phyloP scores from a whole-genome alignment of 2,329 filamentous ascomycete species.

The Sporothrix curviconia region DNA sequence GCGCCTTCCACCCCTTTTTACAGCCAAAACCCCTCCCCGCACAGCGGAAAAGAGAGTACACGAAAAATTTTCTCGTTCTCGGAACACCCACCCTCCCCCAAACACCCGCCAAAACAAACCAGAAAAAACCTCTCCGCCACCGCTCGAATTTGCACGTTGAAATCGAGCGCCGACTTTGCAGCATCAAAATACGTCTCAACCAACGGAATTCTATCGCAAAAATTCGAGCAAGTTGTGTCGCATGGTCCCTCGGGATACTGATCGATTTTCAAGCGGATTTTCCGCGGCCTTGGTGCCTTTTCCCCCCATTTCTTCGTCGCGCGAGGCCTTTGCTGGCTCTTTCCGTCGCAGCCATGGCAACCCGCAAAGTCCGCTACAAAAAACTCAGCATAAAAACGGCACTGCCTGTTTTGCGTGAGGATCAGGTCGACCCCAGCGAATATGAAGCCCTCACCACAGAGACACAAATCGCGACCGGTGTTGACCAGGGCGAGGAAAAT shows the following conservation, averaged over 20 bases:
- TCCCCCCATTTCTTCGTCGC: not conserved
- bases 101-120: not conserved
- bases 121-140: constrained; percentile 2
- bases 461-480: constrained; percentile 87
- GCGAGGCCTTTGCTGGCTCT: constrained; percentile 10
- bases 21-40: too few species aligned
- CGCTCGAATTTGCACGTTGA: not conserved
- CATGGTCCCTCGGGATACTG: constrained; percentile 55
- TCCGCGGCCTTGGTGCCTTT: constrained; percentile 39
- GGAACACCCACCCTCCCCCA: constrained; percentile 4
- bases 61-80: constrained; percentile 12
- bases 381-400: constrained; percentile 90
- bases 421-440: constrained; percentile 78
- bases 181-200: constrained; percentile 51
- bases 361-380: constrained; percentile 70
- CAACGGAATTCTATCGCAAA: constrained; percentile 47
- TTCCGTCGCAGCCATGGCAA: constrained; percentile 47
- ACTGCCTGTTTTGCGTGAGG: constrained; percentile 79
- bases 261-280: constrained; percentile 58
- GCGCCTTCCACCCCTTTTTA: constrained; percentile 3
- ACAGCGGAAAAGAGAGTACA: not conserved
- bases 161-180: not conserved
- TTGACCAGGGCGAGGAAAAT: constrained; percentile 95
- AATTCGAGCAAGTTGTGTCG: constrained; percentile 44
- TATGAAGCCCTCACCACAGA: constrained; percentile 81